Evolutionary conservation across 75 land plant species (phyloP).

Genomic region (Cunninghamia lanceolata): DNA sequence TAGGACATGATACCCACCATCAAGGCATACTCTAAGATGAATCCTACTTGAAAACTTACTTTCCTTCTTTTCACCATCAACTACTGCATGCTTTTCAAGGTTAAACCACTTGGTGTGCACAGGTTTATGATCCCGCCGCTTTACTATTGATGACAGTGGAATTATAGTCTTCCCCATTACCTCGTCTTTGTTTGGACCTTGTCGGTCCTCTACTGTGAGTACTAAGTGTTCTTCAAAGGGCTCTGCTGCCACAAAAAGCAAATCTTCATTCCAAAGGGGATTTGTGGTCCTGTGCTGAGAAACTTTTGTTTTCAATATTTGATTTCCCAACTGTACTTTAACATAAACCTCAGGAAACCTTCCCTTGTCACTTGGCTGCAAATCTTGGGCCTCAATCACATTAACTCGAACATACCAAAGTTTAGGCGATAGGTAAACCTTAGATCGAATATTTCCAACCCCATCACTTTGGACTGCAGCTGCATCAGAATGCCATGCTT

Average conservation of each 20-base stretch:
- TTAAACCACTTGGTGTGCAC: constrained; percentile 41
- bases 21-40: constrained; percentile 19
- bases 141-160: constrained; percentile 24
- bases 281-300: constrained; percentile 21
- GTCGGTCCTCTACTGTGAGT: constrained; percentile 55
- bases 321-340: constrained; percentile 59
- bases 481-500: constrained; percentile 81
- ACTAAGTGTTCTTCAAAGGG: constrained; percentile 71
- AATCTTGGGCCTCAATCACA: constrained; percentile 82
- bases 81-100: constrained; percentile 11
- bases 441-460: constrained; percentile 46
- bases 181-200: constrained; percentile 45
- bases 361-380: constrained; percentile 46
- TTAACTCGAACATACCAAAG: constrained; percentile 84
- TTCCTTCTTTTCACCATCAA: constrained; percentile 15
- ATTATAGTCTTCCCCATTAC: constrained; percentile 41
- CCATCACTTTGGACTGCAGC: constrained; percentile 36
- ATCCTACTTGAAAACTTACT: constrained; percentile 17
- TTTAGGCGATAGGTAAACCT: constrained; percentile 78
- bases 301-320: constrained; percentile 24
- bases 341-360: constrained; percentile 58
- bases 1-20: constrained; percentile 23
- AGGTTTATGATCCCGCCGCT: constrained; percentile 43
- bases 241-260: constrained; percentile 80
- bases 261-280: constrained; percentile 78